Conservation (phyloP, 108 stramenopile genomes). For the Nitzschia putrida region DNA sequence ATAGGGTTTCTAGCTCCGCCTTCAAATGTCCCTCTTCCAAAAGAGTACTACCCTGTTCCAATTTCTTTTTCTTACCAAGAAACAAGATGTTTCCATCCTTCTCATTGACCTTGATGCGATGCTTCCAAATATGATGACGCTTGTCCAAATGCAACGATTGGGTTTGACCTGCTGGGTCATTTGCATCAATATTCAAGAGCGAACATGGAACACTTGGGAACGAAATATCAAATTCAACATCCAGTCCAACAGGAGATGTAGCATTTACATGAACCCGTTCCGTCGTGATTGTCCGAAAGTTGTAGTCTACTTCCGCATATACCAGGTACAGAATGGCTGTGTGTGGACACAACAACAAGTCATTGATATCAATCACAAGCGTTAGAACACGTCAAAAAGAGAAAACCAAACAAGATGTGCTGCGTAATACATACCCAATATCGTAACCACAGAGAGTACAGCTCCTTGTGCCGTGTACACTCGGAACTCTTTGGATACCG, state of each 20-base stretch:
- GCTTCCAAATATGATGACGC: slow-evolving; percentile 85
- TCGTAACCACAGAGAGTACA: slow-evolving; percentile 45
- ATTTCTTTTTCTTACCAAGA: slow-evolving; percentile 40
- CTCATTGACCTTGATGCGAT: slow-evolving; percentile 50
- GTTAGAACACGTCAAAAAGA: neutral
- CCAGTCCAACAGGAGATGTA: slow-evolving; percentile 68
- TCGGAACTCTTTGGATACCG: slow-evolving; percentile 81
- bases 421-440: slow-evolving; percentile 23
- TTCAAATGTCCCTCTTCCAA: slow-evolving; percentile 56
- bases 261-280: slow-evolving; percentile 87
- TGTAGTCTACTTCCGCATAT: slow-evolving; percentile 63
- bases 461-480: slow-evolving; percentile 74
- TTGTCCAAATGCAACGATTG: slow-evolving; percentile 82
- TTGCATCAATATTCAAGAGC: slow-evolving; percentile 84
- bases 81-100: slow-evolving; percentile 16
- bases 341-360: slow-evolving; percentile 1
- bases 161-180: slow-evolving; percentile 86
- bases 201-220: slow-evolving; percentile 83
- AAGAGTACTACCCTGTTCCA: slow-evolving; percentile 83
- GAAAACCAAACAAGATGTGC: neutral
- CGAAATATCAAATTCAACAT: slow-evolving; percentile 89
- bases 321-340: slow-evolving; percentile 65
- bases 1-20: slow-evolving; percentile 23
- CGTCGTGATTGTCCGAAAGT: slow-evolving; percentile 55
- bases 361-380: neutral